Conservation (phyloP, 2,329 filamentous ascomycete genomes). For the Trichophyton verrucosum region DNA sequence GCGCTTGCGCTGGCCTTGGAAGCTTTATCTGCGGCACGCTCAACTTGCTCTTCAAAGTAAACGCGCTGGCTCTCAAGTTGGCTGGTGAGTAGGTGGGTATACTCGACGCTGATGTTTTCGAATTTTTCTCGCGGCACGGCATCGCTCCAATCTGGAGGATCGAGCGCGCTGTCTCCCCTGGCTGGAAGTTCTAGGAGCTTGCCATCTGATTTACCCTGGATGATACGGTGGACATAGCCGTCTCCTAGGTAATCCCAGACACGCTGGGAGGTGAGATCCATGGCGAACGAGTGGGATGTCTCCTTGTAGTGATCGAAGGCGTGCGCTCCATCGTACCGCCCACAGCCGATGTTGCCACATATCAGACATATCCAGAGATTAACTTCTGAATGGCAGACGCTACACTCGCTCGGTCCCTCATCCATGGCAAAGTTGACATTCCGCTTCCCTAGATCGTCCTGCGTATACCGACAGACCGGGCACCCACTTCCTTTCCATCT, state of each 20-base stretch:
- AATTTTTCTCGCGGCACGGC: slow-evolving; percentile 47
- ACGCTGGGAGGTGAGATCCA: slow-evolving; percentile 85
- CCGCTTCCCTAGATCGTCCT: slow-evolving; percentile 40
- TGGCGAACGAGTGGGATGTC: slow-evolving; percentile 77
- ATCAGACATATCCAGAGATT: slow-evolving; percentile 95
- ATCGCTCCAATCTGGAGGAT: slow-evolving; percentile 34
- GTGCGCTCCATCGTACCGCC: slow-evolving; percentile 85
- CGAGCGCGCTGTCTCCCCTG: slow-evolving; percentile 34
- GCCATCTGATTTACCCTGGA: slow-evolving; percentile 83
- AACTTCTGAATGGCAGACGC: slow-evolving; percentile 62
- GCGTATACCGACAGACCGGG: slow-evolving; percentile 85
- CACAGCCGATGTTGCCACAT: slow-evolving; percentile 84
- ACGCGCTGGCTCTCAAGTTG: slow-evolving; percentile 85
- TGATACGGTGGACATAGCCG: slow-evolving; percentile 88
- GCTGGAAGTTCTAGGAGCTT: slow-evolving; percentile 83
- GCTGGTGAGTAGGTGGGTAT: slow-evolving; percentile 82
- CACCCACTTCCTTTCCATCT: slow-evolving; percentile 94
- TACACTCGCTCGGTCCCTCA: slow-evolving; percentile 48
- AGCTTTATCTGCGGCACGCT: slow-evolving; percentile 81
- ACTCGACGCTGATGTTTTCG: slow-evolving; percentile 78
- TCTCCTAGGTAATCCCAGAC: slow-evolving; percentile 98
- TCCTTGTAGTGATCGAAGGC: slow-evolving; percentile 89
- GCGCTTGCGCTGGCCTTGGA: slow-evolving; percentile 53
- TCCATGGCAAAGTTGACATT: slow-evolving; percentile 46
- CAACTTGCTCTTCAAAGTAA: slow-evolving; percentile 89